Conservation (phyloP, 2,329 filamentous ascomycete genomes). For the Colletotrichum godetiae region DNA sequence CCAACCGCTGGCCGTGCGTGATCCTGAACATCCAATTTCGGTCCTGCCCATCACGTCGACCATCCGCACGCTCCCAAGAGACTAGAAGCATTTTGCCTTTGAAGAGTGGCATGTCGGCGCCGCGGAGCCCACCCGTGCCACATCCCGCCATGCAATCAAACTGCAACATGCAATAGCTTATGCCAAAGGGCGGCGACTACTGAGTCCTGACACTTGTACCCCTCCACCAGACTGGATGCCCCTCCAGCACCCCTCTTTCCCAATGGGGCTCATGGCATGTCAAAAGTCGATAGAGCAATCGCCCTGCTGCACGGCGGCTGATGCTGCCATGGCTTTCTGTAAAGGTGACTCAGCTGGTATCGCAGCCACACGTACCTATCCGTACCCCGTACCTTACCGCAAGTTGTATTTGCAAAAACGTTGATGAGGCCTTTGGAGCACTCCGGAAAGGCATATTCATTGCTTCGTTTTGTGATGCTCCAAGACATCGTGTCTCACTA, state of each 20-base stretch:
- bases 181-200: background rate
- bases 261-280: background rate
- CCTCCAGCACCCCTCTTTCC: slow-evolving; percentile 7
- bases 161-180: background rate
- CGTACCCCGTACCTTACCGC: background rate
- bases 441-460: background rate
- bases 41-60: background rate
- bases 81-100: background rate
- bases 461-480: background rate
- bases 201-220: too few species aligned
- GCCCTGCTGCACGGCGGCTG: background rate
- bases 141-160: background rate
- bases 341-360: background rate
- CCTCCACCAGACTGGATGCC: background rate
- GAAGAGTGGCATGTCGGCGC: background rate
- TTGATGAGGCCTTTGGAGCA: background rate
- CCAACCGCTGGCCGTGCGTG: background rate
- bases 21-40: background rate
- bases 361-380: background rate
- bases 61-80: background rate
- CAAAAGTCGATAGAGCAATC: background rate
- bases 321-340: background rate
- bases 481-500: background rate
- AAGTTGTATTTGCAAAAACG: background rate
- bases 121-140: background rate